Conservation (phyloP, 257 asterid genomes). For the Solanum paucissectum region DNA sequence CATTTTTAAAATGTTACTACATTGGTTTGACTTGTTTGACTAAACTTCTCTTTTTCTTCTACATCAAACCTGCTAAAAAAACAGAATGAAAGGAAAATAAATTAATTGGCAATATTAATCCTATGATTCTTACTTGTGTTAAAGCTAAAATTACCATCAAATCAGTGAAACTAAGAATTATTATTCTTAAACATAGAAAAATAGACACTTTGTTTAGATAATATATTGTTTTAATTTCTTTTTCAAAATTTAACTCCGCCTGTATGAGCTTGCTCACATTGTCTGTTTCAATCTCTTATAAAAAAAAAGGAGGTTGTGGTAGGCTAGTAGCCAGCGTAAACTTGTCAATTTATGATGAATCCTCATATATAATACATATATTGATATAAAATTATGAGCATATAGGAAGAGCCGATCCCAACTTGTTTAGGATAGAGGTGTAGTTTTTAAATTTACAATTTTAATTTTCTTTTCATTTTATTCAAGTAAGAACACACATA, state of each 20-base stretch:
- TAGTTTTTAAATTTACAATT: not conserved
- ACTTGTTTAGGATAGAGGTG: rapidly evolving
- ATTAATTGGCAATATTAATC: not conserved
- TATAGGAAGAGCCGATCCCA: not conserved
- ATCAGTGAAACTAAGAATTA: not conserved
- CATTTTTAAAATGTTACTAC: not conserved
- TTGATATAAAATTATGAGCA: not conserved
- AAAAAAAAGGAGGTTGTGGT: not conserved
- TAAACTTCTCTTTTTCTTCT: not conserved
- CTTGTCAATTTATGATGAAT: not conserved
- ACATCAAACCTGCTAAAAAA: not conserved
- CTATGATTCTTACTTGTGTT: not conserved
- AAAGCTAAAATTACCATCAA: not conserved
- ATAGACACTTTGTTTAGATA: not conserved
- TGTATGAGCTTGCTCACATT: not conserved
- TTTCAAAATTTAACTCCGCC: not conserved
- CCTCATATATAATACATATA: not conserved
- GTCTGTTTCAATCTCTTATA: rapidly evolving
- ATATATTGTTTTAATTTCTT: not conserved
- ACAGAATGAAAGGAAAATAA: not conserved
- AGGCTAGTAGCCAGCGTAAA: not conserved
- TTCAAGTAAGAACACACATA: not conserved
- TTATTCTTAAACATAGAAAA: not conserved
- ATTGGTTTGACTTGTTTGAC: not conserved
- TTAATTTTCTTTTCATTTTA: not conserved